Base-by-base conservation (phyloP, 352 stramenopile species). In the Pythium scleroteichum region DNA sequence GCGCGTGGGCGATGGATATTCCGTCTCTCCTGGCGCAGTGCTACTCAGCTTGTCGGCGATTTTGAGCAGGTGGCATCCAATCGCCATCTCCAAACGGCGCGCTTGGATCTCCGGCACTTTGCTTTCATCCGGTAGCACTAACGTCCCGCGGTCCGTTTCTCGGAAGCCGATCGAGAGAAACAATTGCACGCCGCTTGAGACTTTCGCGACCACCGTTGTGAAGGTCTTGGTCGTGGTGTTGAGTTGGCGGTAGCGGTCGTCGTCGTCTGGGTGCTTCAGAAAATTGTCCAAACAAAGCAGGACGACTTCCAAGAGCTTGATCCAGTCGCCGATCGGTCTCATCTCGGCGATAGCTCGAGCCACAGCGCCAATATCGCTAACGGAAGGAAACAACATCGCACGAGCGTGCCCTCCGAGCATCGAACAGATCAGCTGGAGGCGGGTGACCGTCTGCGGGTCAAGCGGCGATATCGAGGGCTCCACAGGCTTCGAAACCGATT, bases 301-400 rank as follows among this genome's bases (percentile, higher is more conserved):
- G 1, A 54, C 71, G 0, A 91, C 33, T 44, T 88, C 72, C 16
- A 82, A 51, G 3, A 85, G 65, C 9, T 69, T 64, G 4, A 55
- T 57, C 79, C 78, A 88, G 0, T 49, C 59, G 13, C 53, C 40
- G 0, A 51, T 53, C 2, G 54, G 65, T 16, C 47, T 40, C 35
- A 66, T 59, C 3, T 55, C 16, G 0, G 42, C 61, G 10, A 88
- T 54, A 1, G 73, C 77, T 27, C 79, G 73, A 0, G 81, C 73
- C 4, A 88, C 71, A 3, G 77, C 71, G 17, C 68, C 74, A 10
- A 91, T 35, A 32, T 91, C 81, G 52, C 77, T 88, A 9, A 91
- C 53, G 8, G 53, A 54, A 0, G 71, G 50, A 13, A 64, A 72
- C 7, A 78, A 59, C 9, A 91, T 50, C 0, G 70, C 59, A 13